Evolutionary conservation across 352 stramenopile genomes (phyloP), one percentile per base, ranked within the genome.

Genomic region (Elongisporangium anandrum): DNA sequence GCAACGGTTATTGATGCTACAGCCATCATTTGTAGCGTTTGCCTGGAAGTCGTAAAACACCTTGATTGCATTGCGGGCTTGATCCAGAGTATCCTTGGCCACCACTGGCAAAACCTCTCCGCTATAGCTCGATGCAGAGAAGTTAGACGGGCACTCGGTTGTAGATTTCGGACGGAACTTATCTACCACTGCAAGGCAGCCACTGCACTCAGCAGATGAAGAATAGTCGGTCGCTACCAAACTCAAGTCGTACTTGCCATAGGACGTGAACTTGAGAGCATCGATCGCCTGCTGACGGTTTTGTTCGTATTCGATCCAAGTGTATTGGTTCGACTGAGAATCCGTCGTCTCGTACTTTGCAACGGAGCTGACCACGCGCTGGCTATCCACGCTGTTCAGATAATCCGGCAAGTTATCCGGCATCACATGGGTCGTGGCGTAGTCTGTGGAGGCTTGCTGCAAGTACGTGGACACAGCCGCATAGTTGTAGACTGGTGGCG

Each of bases 261-360:
- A 87, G 1, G 63, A 59, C 0, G 58, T 57, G 53, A 87, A 79
- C 38, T 53, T 54, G 10, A 91, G 56, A 10, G 57, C 57, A 49
- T 91, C 70, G 17, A 91, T 69, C 41, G 70, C 66, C 2, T 56
- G 54, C 8, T 69, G 22, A 24, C 68, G 64, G 58, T 77, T 49
- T 16, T 57, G 26, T 49, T 89, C 75, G 64, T 86, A 91, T 17
- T 82, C 69, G 16, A 63, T 73, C 79, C 81, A 91, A n/a, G 67
- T 65, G 51, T 69, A 73, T 39, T 39, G 29, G 9, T 39, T 39
- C 4, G 29, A 39, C 29, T 39, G 29, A 39, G 29, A 39, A 13
- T 39, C 29, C 29, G 29, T 39, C 4, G 29, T 39, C 8, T 39
- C 29, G 29, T 39, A 39, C 13, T 39, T 39, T 13, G 29, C 29